Evolutionary conservation across 1,139 yeast species (phyloP), one percentile per base, ranked within the genome.

Genomic region (Yamadazyma mexicana): DNA sequence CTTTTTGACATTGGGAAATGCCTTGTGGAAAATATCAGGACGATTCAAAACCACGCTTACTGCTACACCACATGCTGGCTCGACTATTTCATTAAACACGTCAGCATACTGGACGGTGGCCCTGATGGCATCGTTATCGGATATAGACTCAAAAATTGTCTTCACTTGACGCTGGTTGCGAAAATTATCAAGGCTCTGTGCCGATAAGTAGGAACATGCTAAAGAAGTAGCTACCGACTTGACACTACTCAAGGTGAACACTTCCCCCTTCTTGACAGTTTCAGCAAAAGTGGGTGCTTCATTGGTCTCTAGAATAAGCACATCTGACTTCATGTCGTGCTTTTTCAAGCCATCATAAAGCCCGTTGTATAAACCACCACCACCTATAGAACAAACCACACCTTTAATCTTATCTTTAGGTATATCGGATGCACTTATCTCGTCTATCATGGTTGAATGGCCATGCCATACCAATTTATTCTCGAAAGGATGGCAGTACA

Each of bases 1-100:
- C 3, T 49, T 40, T 10, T 44, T 17, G 31, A 68, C 53, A 20
- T 51, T 36, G 3, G 52, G 54, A 34, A 66, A 62, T 12, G 44
- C 44, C 18, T 45, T 43, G 23, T 48, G 43, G 15, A 67, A 46
- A 12, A 59, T 37, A 22, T 59, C 56, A 17, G 44, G 29, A 40
- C 59, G 54, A 16, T 52, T 49, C 37, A 55, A 58, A 1, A 59
- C 66, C 10, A 58, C 56, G 0, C 63, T 51, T 12, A 62, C 48
- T 1, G 73, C 58, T 0, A 73, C 73, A 1, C 75, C 75, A 50
- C 75, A 69, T 1, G 75, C 74, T 1, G 75, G 74, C 43, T 69
- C 75, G 3, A 67, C 63, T 15, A 56, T 38, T 16, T 40, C 46
- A 2, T 58, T 56, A 25, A 63, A 60, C 9, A 44, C 46, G 9